Evolutionary conservation across 2,329 filamentous ascomycete species (phyloP).

Genomic region (Blastomyces emzantsi): DNA sequence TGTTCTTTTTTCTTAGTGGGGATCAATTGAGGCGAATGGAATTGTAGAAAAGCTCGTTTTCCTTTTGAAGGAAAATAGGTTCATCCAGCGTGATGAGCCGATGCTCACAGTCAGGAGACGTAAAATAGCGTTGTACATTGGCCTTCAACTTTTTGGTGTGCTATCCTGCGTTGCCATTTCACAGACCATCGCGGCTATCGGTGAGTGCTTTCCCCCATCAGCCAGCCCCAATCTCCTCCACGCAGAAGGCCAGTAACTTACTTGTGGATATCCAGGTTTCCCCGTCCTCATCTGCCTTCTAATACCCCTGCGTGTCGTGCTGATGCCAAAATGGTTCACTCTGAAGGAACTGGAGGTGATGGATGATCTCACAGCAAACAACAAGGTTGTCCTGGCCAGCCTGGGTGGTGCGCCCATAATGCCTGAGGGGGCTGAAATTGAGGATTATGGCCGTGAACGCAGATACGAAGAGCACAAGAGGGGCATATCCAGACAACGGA

Average conservation of each 20-base stretch:
- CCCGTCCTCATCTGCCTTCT: conserved; percentile 49
- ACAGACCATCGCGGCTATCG: conserved; percentile 51
- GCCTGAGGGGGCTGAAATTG: conserved; percentile 22
- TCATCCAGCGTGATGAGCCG: conserved; percentile 42
- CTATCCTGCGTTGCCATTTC: conserved; percentile 49
- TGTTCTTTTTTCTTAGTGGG: conserved; percentile 26
- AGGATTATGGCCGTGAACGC: conserved; percentile 20
- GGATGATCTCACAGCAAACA: conserved; percentile 47
- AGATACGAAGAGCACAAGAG: conserved; percentile 18
- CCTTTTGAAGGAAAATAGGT: conserved; percentile 39
- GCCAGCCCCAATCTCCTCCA: no score
- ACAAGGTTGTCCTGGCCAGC: conserved; percentile 45
- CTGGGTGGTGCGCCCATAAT: conserved; percentile 42
- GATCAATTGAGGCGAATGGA: conserved; percentile 45
- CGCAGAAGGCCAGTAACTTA: no score
- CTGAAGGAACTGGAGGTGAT: conserved; percentile 42
- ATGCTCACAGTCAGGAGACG: conserved; percentile 37
- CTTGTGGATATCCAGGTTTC: conserved; percentile 33
- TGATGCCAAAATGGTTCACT: conserved; percentile 45
- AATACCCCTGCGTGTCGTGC: conserved; percentile 45
- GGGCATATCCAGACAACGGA: conserved; percentile 20
- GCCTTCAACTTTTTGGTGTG: conserved; percentile 45
- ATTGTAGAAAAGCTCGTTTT: conserved; percentile 46
- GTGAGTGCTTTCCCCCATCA: conserved; percentile 10
- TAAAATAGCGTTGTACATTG: conserved; percentile 44